A percentile compares a stretch with the other conserved stretches of the same genome.
Evolutionary conservation across 2,329 filamentous ascomycete species (phyloP).

Genomic region (Harringtonia lauricola): DNA sequence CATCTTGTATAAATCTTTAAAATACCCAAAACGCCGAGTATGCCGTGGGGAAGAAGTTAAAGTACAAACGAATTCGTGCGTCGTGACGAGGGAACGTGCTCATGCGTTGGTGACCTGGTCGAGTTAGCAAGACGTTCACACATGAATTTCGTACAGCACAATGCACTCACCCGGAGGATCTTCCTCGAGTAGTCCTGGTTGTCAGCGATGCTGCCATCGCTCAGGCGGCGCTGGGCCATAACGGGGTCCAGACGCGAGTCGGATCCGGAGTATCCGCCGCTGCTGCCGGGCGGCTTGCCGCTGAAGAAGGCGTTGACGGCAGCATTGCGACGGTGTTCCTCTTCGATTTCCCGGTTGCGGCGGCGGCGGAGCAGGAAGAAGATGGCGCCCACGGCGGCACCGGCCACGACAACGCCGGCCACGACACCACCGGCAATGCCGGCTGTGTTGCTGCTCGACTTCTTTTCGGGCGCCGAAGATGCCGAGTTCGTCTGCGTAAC

Average conservation of each 20-base stretch:
- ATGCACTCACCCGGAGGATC: conserved; percentile 71
- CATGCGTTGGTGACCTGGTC: conserved; percentile 48
- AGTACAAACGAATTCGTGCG: conserved; percentile 28
- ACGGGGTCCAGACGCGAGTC: conserved; percentile 83
- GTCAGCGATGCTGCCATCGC: conserved; percentile 92
- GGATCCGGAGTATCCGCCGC: conserved; percentile 57
- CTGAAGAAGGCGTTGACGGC: conserved; percentile 68
- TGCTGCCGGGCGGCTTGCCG: conserved; percentile 47
- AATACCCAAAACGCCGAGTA: conserved; percentile 24
- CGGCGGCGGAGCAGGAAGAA: conserved; percentile 68
- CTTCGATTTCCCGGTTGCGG: conserved; percentile 67
- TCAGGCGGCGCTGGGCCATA: conserved; percentile 73
- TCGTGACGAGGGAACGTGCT: conserved; percentile 23
- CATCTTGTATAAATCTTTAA: conserved; percentile 6
- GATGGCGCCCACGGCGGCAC: conserved; percentile 48
- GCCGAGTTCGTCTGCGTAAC: conserved; percentile 15
- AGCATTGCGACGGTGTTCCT: conserved; percentile 73
- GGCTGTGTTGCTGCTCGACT: conserved; percentile 51
- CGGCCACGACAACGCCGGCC: conserved; percentile 64
- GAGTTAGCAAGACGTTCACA: neutral
- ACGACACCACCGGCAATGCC: conserved; percentile 84
- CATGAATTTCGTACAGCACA: neutral
- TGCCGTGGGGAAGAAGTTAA: conserved; percentile 22
- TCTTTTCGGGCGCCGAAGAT: neutral
- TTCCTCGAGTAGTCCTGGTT: conserved; percentile 94